Base-by-base conservation (phyloP, 2,329 filamentous ascomycete genomes). In the Aspergillus chevalieri region DNA sequence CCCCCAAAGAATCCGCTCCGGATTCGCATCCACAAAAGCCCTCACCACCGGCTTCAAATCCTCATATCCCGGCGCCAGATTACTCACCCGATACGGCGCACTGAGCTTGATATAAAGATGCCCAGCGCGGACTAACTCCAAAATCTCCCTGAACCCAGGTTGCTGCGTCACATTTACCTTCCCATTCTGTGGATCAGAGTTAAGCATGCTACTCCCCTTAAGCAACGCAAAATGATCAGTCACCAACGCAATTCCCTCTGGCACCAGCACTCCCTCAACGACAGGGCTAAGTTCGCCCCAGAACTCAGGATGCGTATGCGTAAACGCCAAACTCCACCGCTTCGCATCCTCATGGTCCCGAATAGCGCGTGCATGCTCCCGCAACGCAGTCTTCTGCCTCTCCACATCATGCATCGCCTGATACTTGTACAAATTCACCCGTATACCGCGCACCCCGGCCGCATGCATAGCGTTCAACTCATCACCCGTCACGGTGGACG, bases 151-250 rank as follows among this genome's bases (percentile, higher is more conserved):
- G 43, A 67, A 65, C 1, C 65, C 65, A 2, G 61, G 59, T 42
- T 71, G 68, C 2, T 47, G 49, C 0, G 57, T 59, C 2, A 64
- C 49, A 38, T 67, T 58, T 8, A 28, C 26, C 26, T 28, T 28
- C 26, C 15, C 34, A 2, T 53, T 41, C 2, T 44, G 47, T 24
- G 53, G 57, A 10, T 61, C 50, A 4, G 38, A 44, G 0, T 60
- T 46, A 3, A 69, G 54, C 60, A 70, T 68, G 36, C 66, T 70
- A 0, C 53, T 44, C 2, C 56, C 65, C 45, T 71, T 71, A 0
- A 72, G 47, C 12, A 71, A 54, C 0, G 61, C 68, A 46, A 71
- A 69, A 46, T 72, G 69, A 42, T 72, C 69, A 0, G 68, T 71
- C 0, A 72, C 59, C 2, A 71, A 38, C 3, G 43, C 44, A n/a